A percentile compares a stretch with the other conserved stretches of the same genome.
Evolutionary conservation across 2,329 filamentous ascomycete species (phyloP).

Genomic region (Fusarium austroafricanum): DNA sequence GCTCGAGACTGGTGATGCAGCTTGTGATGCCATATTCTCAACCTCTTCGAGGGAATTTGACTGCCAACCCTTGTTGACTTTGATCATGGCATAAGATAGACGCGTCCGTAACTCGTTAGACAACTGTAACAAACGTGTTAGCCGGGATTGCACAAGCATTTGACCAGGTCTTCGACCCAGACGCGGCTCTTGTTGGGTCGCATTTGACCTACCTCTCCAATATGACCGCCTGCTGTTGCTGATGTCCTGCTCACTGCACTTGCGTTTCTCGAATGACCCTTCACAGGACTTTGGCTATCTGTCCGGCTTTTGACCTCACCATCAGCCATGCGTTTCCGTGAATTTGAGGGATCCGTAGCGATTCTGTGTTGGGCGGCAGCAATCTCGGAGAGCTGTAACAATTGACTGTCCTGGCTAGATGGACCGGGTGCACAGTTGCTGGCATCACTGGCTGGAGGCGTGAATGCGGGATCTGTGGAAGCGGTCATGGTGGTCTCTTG

Average conservation of each 20-base stretch:
- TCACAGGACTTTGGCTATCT: constrained; percentile 59
- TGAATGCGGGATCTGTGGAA: constrained; percentile 43
- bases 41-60: constrained; percentile 81
- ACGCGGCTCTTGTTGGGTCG: constrained; percentile 1
- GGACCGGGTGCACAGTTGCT: constrained; percentile 39
- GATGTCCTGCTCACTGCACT: constrained; percentile 73
- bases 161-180: neutral
- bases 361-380: constrained; percentile 66
- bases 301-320: constrained; percentile 73
- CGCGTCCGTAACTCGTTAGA: constrained; percentile 84
- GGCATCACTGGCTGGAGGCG: constrained; percentile 42
- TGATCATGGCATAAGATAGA: constrained; percentile 92
- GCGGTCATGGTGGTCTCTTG: constrained; percentile 43
- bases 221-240: constrained; percentile 70
- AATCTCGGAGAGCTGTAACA: constrained; percentile 68
- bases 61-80: constrained; percentile 92
- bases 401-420: constrained; percentile 64
- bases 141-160: constrained; percentile 4
- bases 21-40: constrained; percentile 77
- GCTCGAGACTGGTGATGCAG: constrained; percentile 71
- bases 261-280: constrained; percentile 76
- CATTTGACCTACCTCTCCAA: constrained; percentile 75
- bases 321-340: constrained; percentile 81
- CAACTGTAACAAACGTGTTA: constrained; percentile 61
- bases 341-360: constrained; percentile 50